Evolutionary conservation across 2,329 filamentous ascomycete genomes (phyloP).

Genomic region (Monosporascus sp.): DNA sequence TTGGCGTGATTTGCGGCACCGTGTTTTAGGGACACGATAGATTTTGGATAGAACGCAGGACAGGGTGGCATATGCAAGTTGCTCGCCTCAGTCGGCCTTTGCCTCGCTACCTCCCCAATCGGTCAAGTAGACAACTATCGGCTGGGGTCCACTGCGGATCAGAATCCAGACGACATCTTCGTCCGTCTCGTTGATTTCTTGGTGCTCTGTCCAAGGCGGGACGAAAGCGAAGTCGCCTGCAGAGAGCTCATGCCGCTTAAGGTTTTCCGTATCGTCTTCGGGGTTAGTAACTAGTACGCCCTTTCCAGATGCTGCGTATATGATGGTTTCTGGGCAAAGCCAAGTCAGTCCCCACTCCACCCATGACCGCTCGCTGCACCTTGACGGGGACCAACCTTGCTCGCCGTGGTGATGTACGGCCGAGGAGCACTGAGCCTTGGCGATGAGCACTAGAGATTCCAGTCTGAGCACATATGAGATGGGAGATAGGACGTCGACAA

Average conservation of each 20-base stretch:
- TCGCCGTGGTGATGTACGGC: slow-evolving; percentile 65
- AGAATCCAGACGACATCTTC: slow-evolving; percentile 59
- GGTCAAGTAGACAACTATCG: slow-evolving; percentile 57
- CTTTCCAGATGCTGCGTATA: slow-evolving; percentile 58
- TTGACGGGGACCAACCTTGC: slow-evolving; percentile 44
- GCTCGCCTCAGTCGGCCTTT: slow-evolving; percentile 20
- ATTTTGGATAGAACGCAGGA: slow-evolving; percentile 3
- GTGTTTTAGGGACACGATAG: slow-evolving; percentile 1
- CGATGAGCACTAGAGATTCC: slow-evolving; percentile 49
- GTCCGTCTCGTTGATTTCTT: slow-evolving; percentile 61
- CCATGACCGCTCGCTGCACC: neutral
- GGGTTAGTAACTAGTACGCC: slow-evolving; percentile 56
- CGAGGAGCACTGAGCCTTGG: slow-evolving; percentile 56
- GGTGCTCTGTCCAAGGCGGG: slow-evolving; percentile 66
- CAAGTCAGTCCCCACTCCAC: neutral
- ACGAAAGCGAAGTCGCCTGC: slow-evolving; percentile 67
- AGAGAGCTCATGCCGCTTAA: slow-evolving; percentile 50
- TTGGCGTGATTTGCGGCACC: slow-evolving; percentile 1
- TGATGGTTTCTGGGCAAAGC: slow-evolving; percentile 55
- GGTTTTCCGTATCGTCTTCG: slow-evolving; percentile 40
- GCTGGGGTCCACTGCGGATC: slow-evolving; percentile 54
- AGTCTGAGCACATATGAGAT: slow-evolving; percentile 14
- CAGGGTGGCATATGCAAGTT: neutral
- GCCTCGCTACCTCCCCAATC: slow-evolving; percentile 54
- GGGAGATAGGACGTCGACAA: neutral